phyloP scores from a whole-genome alignment of 495 filamentous ascomycete genomes.

The Daldinia vernicosa region DNA sequence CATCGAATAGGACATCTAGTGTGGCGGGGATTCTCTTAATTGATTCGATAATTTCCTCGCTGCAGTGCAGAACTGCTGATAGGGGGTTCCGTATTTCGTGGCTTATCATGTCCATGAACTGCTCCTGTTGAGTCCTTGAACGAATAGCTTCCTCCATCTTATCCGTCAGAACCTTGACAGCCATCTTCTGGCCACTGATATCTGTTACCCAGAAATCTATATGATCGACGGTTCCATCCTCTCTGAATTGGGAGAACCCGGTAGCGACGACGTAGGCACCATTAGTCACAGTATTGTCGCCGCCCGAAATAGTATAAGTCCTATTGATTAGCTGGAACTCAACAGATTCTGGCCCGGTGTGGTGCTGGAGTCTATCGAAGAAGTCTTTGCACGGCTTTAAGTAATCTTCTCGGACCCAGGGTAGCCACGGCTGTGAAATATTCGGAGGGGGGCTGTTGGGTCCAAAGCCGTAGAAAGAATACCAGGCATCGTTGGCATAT shows the following conservation, averaged over 20 bases:
- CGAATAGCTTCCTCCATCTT: constrained; percentile 55
- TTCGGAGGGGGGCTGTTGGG: not conserved
- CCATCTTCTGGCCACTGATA: constrained; percentile 55
- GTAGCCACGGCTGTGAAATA: constrained; percentile 29
- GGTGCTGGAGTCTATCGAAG: constrained; percentile 21
- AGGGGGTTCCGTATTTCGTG: constrained; percentile 81
- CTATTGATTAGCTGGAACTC: constrained; percentile 34
- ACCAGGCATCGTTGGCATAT: constrained; percentile 74
- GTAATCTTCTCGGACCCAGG: constrained; percentile 35
- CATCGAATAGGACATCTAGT: constrained; percentile 20
- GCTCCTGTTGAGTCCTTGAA: constrained; percentile 67
- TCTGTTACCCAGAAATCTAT: constrained; percentile 53
- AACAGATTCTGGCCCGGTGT: constrained; percentile 24
- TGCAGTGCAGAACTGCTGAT: constrained; percentile 73
- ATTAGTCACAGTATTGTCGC: constrained; percentile 31
- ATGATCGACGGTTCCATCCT: constrained; percentile 51
- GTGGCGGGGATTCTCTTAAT: constrained; percentile 43
- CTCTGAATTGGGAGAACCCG: constrained; percentile 48
- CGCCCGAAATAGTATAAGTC: constrained; percentile 34
- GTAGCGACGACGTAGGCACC: constrained; percentile 27
- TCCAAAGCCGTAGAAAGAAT: constrained; percentile 44
- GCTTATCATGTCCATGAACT: constrained; percentile 79
- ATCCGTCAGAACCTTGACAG: constrained; percentile 48
- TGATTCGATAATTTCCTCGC: constrained; percentile 70
- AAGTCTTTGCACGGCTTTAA: constrained; percentile 18